Evolutionary conservation across 306 rosid species (phyloP).

Genomic region (Cucurbita pepo): DNA sequence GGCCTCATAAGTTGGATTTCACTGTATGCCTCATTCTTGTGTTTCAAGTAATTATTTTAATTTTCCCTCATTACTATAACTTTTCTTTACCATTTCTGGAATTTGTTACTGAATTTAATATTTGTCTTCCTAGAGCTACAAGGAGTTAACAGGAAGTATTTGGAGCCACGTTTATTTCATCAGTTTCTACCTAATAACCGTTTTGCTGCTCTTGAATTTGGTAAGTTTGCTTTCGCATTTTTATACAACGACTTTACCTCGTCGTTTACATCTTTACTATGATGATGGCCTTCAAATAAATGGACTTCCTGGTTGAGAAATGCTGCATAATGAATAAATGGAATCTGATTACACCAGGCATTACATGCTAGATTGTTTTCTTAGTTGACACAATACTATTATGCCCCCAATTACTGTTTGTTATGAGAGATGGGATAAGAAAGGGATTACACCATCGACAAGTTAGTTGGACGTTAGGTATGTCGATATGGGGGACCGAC

Average conservation of each 20-base stretch:
- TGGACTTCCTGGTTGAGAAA: background rate
- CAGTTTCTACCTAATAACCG: slow-evolving; percentile 74
- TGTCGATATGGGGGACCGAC: no score
- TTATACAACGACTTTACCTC: background rate
- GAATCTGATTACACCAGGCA: background rate
- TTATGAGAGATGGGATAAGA: no score
- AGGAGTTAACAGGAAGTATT: slow-evolving; percentile 61
- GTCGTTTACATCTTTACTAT: background rate
- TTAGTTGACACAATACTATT: background rate
- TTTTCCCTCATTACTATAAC: background rate
- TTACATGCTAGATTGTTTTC: background rate
- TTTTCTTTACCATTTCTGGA: background rate
- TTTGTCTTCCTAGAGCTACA: slow-evolving; percentile 63
- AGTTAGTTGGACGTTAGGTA: no score
- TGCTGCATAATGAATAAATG: background rate
- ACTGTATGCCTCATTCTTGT: background rate
- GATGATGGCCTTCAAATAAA: background rate
- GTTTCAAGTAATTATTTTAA: background rate
- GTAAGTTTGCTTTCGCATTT: slow-evolving; percentile 22
- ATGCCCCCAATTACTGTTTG: no score
- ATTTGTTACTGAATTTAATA: background rate
- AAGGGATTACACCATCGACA: no score
- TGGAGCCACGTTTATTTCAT: slow-evolving; percentile 62
- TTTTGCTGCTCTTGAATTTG: slow-evolving; percentile 83
- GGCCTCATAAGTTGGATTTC: no score